Conservation (phyloP, 352 stramenopile genomes). For the Phytopythium oedochilum region DNA sequence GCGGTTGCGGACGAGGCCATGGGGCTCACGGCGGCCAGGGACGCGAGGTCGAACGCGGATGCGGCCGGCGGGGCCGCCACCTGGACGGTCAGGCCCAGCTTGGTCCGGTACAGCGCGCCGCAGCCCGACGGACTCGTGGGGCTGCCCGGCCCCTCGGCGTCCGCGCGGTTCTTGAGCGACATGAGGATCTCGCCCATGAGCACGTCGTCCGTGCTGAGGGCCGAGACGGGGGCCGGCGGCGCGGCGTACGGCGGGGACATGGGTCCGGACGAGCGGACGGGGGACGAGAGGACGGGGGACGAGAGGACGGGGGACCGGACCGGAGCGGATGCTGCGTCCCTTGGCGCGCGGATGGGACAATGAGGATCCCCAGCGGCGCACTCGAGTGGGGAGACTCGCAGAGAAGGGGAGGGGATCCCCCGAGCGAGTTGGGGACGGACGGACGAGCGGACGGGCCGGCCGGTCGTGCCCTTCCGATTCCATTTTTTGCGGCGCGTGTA, state of each 20-base stretch:
- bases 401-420: conserved; percentile 1
- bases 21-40: conserved; percentile 39
- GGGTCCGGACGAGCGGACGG: background rate
- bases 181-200: conserved; percentile 80
- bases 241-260: conserved; percentile 7
- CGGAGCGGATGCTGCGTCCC: background rate
- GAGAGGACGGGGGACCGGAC: background rate
- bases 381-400: background rate
- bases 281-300: background rate
- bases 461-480: conserved; percentile 12
- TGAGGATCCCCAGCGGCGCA: background rate
- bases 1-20: conserved; percentile 28
- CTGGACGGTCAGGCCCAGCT: conserved; percentile 44
- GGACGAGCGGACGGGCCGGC: background rate
- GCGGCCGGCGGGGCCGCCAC: conserved; percentile 13
- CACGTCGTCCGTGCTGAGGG: conserved; percentile 56
- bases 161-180: conserved; percentile 39
- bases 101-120: conserved; percentile 18
- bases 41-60: conserved; percentile 29
- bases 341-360: background rate
- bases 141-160: background rate
- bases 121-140: background rate
- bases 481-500: conserved; percentile 17
- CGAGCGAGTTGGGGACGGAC: background rate
- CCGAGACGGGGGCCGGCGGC: background rate